These are phyloP conservation scores for Aspergillus funiculosus DNA, from an alignment of 495 filamentous ascomycete genomes.

Conservation along the genomic window DNA sequence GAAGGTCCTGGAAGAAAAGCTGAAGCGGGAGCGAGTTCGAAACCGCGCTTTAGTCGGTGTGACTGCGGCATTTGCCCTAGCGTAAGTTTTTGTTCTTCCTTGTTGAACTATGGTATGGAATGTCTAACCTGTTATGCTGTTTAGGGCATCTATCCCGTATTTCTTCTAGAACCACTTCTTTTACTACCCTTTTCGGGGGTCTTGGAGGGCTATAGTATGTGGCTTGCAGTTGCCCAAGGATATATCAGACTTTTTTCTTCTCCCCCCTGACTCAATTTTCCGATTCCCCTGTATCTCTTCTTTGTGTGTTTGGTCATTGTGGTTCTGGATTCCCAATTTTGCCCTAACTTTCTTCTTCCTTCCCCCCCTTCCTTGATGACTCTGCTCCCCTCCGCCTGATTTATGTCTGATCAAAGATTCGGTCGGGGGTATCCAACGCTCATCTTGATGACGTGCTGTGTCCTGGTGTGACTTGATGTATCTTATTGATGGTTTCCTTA, in stretches of 20 bases:
- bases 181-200: not conserved
- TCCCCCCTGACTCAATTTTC: not conserved
- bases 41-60: constrained; percentile 80
- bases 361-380: not conserved
- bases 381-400: constrained; percentile 3
- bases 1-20: constrained; percentile 64
- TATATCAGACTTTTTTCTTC: not conserved
- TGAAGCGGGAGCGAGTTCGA: constrained; percentile 76
- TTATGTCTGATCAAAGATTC: constrained; percentile 10
- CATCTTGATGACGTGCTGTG: constrained; percentile 2
- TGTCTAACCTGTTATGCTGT: constrained; percentile 21
- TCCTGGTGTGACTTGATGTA: constrained; percentile 22
- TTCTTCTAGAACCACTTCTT: constrained; percentile 32
- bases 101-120: not conserved
- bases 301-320: not conserved
- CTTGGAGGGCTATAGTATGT: not conserved
- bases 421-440: not conserved
- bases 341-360: not conserved
- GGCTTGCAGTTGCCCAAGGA: not conserved
- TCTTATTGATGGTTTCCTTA: constrained; percentile 16
- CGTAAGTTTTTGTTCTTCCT: constrained; percentile 54
- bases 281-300: constrained; percentile 4
- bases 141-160: constrained; percentile 44
- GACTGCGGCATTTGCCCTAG: constrained; percentile 75
- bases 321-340: not conserved